A percentile compares a stretch with the other conserved stretches of the same genome.
Conservation (phyloP, 208 protist genomes). For the Lotmaria passim region DNA sequence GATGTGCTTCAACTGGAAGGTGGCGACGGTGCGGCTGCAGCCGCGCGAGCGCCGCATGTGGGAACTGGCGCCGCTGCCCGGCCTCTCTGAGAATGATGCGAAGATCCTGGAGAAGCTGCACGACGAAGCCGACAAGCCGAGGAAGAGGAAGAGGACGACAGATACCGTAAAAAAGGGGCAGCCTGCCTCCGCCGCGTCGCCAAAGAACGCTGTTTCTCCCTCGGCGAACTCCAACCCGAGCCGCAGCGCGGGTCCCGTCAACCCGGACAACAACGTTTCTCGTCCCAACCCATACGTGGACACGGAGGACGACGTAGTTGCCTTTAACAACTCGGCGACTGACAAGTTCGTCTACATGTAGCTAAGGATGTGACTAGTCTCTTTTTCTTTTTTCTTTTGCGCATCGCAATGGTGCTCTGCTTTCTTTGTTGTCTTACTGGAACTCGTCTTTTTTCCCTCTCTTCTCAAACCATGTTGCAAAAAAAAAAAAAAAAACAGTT, state of each 20-base stretch:
- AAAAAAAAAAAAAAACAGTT: no score
- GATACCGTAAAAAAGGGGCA: not conserved
- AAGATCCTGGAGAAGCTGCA: constrained; percentile 13
- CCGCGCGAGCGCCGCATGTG: constrained; percentile 29
- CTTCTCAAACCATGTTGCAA: no score
- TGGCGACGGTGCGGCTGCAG: constrained; percentile 11
- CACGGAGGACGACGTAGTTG: constrained; percentile 16
- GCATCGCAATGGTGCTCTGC: not conserved
- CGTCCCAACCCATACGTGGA: not conserved
- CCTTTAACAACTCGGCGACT: not conserved
- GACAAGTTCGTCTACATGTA: not conserved
- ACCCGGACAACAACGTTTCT: not conserved
- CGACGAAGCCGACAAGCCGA: constrained; percentile 4
- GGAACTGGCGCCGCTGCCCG: constrained; percentile 16
- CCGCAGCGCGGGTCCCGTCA: not conserved
- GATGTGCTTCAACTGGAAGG: constrained; percentile 19
- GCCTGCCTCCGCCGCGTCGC: not conserved
- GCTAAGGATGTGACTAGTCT: not conserved
- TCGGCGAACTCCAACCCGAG: not conserved
- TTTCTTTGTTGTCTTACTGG: not conserved
- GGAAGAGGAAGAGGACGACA: not conserved
- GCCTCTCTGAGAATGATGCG: not conserved
- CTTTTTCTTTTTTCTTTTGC: not conserved
- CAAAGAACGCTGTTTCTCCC: no score
- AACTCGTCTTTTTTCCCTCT: not conserved